Evolutionary conservation across 192 early-diverging fungal genomes (phyloP).

Genomic region (Chytriomyces hyalinus): DNA sequence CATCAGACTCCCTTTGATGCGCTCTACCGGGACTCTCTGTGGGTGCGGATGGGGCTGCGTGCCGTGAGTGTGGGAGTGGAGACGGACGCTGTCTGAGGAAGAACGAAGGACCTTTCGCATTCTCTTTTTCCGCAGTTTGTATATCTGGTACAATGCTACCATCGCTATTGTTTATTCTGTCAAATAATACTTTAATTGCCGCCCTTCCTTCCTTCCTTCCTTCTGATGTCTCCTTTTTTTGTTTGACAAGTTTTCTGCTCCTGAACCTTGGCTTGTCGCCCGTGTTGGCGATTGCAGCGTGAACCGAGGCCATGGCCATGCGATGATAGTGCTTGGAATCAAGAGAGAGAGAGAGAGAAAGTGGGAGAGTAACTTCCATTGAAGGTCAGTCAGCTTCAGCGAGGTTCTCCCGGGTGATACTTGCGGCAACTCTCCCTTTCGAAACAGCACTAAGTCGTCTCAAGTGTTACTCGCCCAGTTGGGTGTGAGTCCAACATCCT

Average conservation of each 20-base stretch:
- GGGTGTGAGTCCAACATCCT: background rate
- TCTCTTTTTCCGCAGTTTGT: background rate
- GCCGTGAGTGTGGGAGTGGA: background rate
- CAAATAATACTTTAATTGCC: background rate
- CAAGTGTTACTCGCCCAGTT: conserved; percentile 12
- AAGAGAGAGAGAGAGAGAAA: background rate
- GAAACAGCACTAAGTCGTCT: conserved; percentile 18
- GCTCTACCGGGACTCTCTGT: background rate
- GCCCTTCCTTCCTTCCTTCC: background rate
- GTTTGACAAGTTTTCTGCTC: conserved; percentile 3
- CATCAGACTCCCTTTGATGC: background rate
- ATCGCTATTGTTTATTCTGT: background rate
- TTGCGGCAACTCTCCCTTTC: conserved; percentile 39
- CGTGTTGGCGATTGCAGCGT: conserved; percentile 42
- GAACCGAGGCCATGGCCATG: too few species aligned
- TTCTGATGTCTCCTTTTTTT: too few species aligned
- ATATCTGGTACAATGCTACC: background rate
- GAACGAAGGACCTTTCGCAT: background rate
- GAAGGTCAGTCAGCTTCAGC: conserved; percentile 57
- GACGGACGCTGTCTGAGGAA: background rate
- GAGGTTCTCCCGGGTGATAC: conserved; percentile 54
- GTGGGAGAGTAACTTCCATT: conserved; percentile 21
- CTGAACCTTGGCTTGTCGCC: conserved; percentile 49
- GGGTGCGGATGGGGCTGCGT: background rate
- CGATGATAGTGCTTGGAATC: too few species aligned